Evolutionary conservation across 202 grass and related monocot genomes (phyloP).

Genomic region (Panicum virgatum): DNA sequence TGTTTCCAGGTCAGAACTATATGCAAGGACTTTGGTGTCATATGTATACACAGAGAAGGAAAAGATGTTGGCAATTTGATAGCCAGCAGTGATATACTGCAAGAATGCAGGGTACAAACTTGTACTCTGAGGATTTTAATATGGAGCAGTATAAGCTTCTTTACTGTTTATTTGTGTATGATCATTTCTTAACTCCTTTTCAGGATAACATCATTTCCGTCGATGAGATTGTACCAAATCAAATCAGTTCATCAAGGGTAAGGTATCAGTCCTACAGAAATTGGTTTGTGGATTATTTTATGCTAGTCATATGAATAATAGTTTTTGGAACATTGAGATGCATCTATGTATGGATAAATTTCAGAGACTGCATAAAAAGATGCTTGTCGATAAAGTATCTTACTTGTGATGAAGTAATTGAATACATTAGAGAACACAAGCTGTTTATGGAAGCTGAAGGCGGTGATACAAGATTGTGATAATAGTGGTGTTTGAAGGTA

Average conservation of each 20-base stretch:
- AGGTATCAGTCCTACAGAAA: constrained; percentile 45
- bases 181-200: constrained; percentile 24
- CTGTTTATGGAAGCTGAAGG: constrained; percentile 45
- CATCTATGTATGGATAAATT: constrained; percentile 14
- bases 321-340: neutral
- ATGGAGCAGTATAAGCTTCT: neutral
- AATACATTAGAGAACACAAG: constrained; percentile 69
- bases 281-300: neutral
- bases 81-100: constrained; percentile 50
- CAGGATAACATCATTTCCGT: constrained; percentile 73
- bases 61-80: constrained; percentile 67
- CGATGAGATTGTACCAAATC: constrained; percentile 88
- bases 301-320: neutral
- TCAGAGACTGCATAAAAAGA: constrained; percentile 73
- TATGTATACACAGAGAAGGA: constrained; percentile 82
- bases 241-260: constrained; percentile 93
- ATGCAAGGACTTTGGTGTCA: constrained; percentile 74
- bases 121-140: neutral
- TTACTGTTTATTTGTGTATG: neutral
- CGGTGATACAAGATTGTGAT: constrained; percentile 5
- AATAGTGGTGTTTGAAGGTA: neutral
- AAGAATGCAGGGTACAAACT: constrained; percentile 65
- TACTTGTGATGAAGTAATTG: constrained; percentile 71
- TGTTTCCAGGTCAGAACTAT: constrained; percentile 60
- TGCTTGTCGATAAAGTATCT: constrained; percentile 77